Conservation (phyloP, 192 early-diverging fungal genomes). For the Backusella tarrabulga region DNA sequence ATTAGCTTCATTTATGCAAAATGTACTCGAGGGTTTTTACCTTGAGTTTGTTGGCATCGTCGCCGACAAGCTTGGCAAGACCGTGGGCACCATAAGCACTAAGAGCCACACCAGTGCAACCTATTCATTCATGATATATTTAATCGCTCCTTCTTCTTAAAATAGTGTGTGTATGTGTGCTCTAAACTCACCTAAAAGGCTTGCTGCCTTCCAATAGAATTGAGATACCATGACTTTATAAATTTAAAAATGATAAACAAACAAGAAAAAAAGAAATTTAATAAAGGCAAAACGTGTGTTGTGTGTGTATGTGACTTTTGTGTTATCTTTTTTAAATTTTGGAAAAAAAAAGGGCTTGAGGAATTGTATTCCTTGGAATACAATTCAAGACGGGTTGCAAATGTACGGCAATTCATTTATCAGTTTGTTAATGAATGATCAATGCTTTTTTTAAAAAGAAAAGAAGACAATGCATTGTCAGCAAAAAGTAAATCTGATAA, state of each 20-base stretch:
- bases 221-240: slow-evolving; percentile 9
- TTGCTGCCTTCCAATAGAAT: slow-evolving; percentile 30
- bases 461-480: no score
- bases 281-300: no score
- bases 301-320: no score
- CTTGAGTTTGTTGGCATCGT: slow-evolving; percentile 28
- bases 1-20: no score
- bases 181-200: slow-evolving; percentile 15
- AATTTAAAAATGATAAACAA: neutral
- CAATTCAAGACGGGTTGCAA: no score
- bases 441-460: no score
- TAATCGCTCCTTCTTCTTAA: no score
- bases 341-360: no score
- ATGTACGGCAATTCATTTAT: no score
- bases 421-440: no score
- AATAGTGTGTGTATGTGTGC: neutral
- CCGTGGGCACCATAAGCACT: slow-evolving; percentile 53
- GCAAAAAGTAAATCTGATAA: neutral
- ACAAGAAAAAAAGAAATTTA: neutral
- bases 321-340: no score
- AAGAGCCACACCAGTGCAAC: slow-evolving; percentile 37
- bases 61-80: slow-evolving; percentile 29
- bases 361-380: no score
- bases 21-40: neutral
- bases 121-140: slow-evolving; percentile 3